A percentile compares a stretch with the other conserved stretches of the same genome.
Conservation (phyloP, 2,329 filamentous ascomycete genomes). For the Knufia fluminis region DNA sequence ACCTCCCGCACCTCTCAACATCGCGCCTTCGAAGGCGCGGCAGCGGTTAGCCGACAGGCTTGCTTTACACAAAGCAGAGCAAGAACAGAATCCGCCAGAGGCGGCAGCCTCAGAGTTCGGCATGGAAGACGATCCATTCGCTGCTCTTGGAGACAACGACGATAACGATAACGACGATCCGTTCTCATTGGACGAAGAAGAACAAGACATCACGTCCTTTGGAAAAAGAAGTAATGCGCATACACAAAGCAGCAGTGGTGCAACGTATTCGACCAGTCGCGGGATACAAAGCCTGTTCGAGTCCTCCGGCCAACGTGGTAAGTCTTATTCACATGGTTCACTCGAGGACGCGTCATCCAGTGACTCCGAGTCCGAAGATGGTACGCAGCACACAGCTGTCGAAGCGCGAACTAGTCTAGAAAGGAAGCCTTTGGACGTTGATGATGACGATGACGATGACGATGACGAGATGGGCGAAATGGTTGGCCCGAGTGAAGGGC, state of each 20-base stretch:
- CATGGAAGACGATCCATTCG: conserved; percentile 24
- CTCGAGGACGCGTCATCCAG: conserved; percentile 22
- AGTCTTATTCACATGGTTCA: conserved; percentile 22
- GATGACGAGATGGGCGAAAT: conserved; percentile 42
- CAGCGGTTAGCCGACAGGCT: conserved; percentile 84
- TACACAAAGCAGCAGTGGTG: conserved; percentile 7
- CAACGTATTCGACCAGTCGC: conserved; percentile 25
- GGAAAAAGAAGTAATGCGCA: conserved; percentile 19
- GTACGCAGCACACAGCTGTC: conserved; percentile 17
- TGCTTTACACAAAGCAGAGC: conserved; percentile 62
- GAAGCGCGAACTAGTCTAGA: conserved; percentile 33
- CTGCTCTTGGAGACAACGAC: conserved; percentile 32
- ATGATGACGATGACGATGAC: conserved; percentile 43
- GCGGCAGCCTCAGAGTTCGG: conserved; percentile 24
- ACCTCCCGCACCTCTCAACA: conserved; percentile 72
- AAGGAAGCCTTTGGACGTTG: conserved; percentile 50
- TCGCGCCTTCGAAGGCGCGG: conserved; percentile 76
- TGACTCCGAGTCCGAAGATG: conserved; percentile 19
- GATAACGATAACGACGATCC: conserved; percentile 27
- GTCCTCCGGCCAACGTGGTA: conserved; percentile 11
- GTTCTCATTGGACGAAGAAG: conserved; percentile 23
- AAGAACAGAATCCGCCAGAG: conserved; percentile 32
- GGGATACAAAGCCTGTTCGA: conserved; percentile 22
- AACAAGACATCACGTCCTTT: conserved; percentile 23
- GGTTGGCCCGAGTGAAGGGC: conserved; percentile 30